phyloP scores from a whole-genome alignment of 331 rosid genomes.

The Phaseolus coccineus region DNA sequence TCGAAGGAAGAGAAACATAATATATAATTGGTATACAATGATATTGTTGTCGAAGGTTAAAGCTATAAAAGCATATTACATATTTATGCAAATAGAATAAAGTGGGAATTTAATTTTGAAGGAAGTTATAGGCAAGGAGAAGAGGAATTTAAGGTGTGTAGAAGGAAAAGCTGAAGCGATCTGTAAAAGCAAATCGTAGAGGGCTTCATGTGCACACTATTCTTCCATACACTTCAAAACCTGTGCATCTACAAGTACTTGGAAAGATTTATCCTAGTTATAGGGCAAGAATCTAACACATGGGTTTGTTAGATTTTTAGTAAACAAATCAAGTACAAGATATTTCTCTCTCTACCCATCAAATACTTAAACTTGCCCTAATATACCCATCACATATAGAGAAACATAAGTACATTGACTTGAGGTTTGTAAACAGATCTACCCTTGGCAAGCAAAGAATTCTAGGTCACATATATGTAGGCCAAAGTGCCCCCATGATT shows the following conservation, averaged over 20 bases:
- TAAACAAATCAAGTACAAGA: slow-evolving; percentile 65
- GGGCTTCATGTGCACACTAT: slow-evolving; percentile 54
- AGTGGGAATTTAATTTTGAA: slow-evolving; percentile 47
- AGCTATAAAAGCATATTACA: slow-evolving; percentile 25
- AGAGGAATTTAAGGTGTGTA: slow-evolving; percentile 44
- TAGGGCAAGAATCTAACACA: slow-evolving; percentile 85
- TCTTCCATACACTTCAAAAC: slow-evolving; percentile 52
- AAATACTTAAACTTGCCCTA: slow-evolving; percentile 39
- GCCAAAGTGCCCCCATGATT: slow-evolving; percentile 54
- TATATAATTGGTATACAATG: neutral
- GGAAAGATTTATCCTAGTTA: slow-evolving; percentile 55
- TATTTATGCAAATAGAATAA: slow-evolving; percentile 45
- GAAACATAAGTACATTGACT: slow-evolving; percentile 51
- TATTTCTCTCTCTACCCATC: slow-evolving; percentile 60
- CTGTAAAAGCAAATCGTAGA: slow-evolving; percentile 45
- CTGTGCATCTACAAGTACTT: slow-evolving; percentile 46
- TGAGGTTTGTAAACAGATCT: slow-evolving; percentile 43
- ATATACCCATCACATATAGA: slow-evolving; percentile 40
- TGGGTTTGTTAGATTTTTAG: slow-evolving; percentile 63
- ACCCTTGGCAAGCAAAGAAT: slow-evolving; percentile 41
- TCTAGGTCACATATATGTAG: slow-evolving; percentile 43
- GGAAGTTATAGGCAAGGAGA: slow-evolving; percentile 47
- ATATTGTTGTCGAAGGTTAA: neutral
- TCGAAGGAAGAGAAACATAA: neutral
- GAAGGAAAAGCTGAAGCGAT: slow-evolving; percentile 46